Base-by-base conservation (phyloP, 2,329 filamentous ascomycete genomes). In the Xylaria polymorpha region DNA sequence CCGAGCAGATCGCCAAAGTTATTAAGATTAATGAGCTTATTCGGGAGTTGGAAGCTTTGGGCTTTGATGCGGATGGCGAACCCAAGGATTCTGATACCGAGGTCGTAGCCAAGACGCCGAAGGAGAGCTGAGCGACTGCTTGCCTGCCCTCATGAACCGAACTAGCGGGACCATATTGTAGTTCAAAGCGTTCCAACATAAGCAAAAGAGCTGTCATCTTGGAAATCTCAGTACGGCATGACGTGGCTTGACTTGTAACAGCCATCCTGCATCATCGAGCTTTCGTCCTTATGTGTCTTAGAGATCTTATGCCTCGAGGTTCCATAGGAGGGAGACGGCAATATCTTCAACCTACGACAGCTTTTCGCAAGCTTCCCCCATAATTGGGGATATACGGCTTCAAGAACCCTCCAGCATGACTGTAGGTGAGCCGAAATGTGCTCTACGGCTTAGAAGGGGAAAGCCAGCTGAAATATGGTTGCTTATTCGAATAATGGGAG, bases 11-110 rank as follows among this genome's bases (percentile, higher is more conserved):
- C 72, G 94, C 95, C 75, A 99, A 99, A 83, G 93, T 99, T 64
- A 97, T 97, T 80, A 97, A 96, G 81, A 97, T 99, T 79, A 94
- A 93, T 71, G 96, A 99, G 83, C 86, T 99, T 60, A 90, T 98
- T 67, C 88, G 94, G 14, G 94, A 98, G 79, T 83, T 99, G 65
- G 93, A 97, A 75, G 87, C 88, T 2, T 85, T 99, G 35, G 95
- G 95, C 0, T 94, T 98, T 71, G 92, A 97, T 79, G 82, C 88
- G 0, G 92, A 97, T 10, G 93, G 91, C 2, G 92, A 94, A 72
- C 81, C 82, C 1, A 85, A 84, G 57, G 48, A 43, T 12, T 43
- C 37, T 18, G 57, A 64, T n/a, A 7, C 50, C 25, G 46, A 63
- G 20, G 10, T 39, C 22, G 20, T 41, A 25, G 15, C 55, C 5